A percentile compares a stretch with the other conserved stretches of the same genome.
Conservation (phyloP, 129 eudicot species). For the Heracleum sosnowskyi region DNA sequence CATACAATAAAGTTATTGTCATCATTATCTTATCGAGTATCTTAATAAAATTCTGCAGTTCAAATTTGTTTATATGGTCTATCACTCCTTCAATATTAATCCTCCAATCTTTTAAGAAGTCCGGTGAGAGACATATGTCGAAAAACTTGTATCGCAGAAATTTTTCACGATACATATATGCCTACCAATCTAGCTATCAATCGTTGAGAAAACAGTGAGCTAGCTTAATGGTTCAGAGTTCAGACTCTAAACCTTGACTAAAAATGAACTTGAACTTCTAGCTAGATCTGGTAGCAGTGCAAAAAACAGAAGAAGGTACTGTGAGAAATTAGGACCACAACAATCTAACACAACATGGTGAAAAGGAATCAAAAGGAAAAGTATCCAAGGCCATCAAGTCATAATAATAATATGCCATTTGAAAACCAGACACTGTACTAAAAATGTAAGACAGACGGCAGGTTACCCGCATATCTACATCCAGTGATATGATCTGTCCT, state of each 20-base stretch:
- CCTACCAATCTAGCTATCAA: too few species aligned
- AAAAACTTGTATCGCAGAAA: too few species aligned
- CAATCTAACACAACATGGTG: slow-evolving; percentile 2
- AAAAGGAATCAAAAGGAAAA: slow-evolving; percentile 1
- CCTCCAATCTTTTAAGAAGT: too few species aligned
- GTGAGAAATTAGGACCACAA: neutral
- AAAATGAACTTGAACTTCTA: neutral
- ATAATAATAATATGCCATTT: neutral
- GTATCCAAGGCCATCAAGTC: slow-evolving; percentile 6
- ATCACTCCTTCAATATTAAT: neutral
- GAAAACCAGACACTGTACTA: slow-evolving; percentile 1
- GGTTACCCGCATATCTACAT: slow-evolving; percentile 4
- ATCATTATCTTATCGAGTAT: neutral
- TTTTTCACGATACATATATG: too few species aligned
- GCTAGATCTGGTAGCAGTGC: neutral
- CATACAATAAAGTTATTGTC: slow-evolving; percentile 2
- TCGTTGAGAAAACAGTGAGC: too few species aligned
- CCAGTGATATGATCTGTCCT: neutral
- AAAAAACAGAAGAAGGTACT: neutral
- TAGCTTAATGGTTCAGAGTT: too few species aligned
- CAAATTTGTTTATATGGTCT: neutral
- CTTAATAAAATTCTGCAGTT: neutral
- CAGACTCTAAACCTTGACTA: neutral
- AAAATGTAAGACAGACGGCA: slow-evolving; percentile 5
- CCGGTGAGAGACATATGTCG: too few species aligned